Percentiles rank a stretch among this genome's conserved stretches.
phyloP scores from a whole-genome alignment of 2,329 filamentous ascomycete species.

The Zymoseptoria pseudotritici region DNA sequence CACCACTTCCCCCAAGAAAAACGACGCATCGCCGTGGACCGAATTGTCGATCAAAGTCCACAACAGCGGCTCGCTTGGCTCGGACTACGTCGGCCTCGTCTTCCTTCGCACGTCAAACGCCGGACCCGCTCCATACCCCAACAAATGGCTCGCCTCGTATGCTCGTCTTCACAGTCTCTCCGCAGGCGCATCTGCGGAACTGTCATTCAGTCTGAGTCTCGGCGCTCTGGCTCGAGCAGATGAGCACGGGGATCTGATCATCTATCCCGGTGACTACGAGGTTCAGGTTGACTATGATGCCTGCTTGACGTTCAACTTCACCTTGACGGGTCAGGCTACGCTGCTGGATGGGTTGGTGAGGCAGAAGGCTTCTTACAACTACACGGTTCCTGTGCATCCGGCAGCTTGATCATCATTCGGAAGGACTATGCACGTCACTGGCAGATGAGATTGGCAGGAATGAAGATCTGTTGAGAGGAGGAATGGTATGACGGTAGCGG shows the following conservation, averaged over 20 bases:
- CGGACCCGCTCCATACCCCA: conserved; percentile 36
- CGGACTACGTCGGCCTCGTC: conserved; percentile 37
- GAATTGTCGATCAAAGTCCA: conserved; percentile 31
- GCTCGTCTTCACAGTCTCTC: conserved; percentile 14
- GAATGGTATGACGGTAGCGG: too few species aligned
- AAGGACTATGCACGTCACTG: too few species aligned
- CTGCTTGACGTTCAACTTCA: conserved; percentile 21
- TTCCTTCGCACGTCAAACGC: conserved; percentile 33
- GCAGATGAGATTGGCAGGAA: too few species aligned
- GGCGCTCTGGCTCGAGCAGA: conserved; percentile 34
- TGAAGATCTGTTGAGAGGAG: too few species aligned
- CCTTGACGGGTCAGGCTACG: not conserved
- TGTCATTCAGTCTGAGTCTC: conserved; percentile 32
- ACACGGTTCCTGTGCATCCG: not conserved
- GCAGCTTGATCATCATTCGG: too few species aligned
- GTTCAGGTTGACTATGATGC: conserved; percentile 36
- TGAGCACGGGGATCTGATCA: conserved; percentile 30
- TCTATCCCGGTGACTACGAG: conserved; percentile 38
- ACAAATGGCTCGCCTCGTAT: conserved; percentile 34
- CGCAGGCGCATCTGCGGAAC: conserved; percentile 1
- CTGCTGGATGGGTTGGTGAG: not conserved
- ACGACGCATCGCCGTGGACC: conserved; percentile 27
- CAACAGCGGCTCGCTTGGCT: conserved; percentile 32
- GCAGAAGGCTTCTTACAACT: not conserved
- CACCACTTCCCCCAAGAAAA: conserved; percentile 2